A percentile compares a stretch with the other conserved stretches of the same genome.
These are phyloP conservation scores for Ceratobasidium sp. DNA, from an alignment of 1,284 basidiomycete genomes.

Conservation along the genomic window DNA sequence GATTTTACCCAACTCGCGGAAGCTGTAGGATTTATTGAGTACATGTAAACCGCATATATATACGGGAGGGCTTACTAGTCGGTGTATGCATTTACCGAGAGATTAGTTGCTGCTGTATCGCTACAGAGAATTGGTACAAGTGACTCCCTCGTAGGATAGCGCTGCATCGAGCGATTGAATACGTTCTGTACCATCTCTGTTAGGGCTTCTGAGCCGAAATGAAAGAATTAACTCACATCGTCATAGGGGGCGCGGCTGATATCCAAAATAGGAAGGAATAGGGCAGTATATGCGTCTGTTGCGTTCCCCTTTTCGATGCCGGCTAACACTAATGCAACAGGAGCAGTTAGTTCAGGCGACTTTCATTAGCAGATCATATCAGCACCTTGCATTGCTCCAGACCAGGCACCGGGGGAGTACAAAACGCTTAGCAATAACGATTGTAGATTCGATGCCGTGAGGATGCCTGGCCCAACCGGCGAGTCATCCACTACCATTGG, in stretches of 20 bases:
- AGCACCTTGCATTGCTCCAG: neutral
- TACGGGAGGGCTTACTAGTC: slow-evolving; percentile 8
- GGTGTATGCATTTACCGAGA: slow-evolving; percentile 2
- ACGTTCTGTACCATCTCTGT: neutral
- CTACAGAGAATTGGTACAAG: slow-evolving; percentile 12
- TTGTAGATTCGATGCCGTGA: slow-evolving; percentile 41
- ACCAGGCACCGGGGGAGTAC: slow-evolving; percentile 22
- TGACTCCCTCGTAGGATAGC: slow-evolving; percentile 2
- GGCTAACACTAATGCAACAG: neutral
- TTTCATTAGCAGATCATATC: neutral
- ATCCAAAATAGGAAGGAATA: neutral
- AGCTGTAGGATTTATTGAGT: neutral
- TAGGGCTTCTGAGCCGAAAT: neutral
- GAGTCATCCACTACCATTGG: slow-evolving; percentile 43
- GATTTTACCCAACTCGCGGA: slow-evolving; percentile 20
- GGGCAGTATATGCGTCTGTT: neutral
- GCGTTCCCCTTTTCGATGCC: neutral
- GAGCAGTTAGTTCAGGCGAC: slow-evolving; percentile 6
- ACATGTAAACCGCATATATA: too few relatives aligned
- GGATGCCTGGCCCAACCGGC: slow-evolving; percentile 41
- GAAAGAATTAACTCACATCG: neutral
- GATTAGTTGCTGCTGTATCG: slow-evolving; percentile 7
- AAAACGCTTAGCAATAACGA: slow-evolving; percentile 41
- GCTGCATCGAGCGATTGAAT: slow-evolving; percentile 35
- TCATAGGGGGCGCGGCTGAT: neutral